These are phyloP conservation scores for Ophiostoma novo-ulmi DNA, from an alignment of 2,329 filamentous ascomycete species.

Conservation along the genomic window DNA sequence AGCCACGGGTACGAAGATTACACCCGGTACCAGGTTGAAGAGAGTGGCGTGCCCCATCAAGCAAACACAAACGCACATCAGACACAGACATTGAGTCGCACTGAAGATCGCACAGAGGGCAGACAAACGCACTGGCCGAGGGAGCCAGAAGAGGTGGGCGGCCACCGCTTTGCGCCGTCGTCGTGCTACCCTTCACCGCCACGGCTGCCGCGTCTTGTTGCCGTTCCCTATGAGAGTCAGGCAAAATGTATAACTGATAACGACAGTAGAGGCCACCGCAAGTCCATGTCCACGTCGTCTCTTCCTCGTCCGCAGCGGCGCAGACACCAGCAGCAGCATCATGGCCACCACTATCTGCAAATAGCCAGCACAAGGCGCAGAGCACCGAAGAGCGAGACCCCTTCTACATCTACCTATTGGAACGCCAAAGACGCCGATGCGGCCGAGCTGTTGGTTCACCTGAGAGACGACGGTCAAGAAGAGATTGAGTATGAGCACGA, in stretches of 20 bases:
- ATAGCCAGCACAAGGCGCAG: neutral
- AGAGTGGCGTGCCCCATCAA: neutral
- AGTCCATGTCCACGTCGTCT: neutral
- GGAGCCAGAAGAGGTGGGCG: neutral
- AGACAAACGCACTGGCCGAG: neutral
- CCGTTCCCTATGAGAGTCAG: neutral
- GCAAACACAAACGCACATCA: neutral
- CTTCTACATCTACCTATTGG: neutral
- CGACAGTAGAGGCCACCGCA: neutral
- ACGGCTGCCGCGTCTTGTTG: neutral
- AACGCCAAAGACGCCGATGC: constrained; percentile 19
- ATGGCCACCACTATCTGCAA: neutral
- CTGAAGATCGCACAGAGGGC: neutral
- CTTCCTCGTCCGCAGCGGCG: neutral
- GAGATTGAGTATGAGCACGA: too few relatives aligned
- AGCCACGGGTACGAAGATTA: neutral
- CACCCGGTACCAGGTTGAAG: neutral
- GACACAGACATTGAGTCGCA: neutral
- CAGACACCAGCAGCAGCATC: neutral
- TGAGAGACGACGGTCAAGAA: constrained; percentile 11
- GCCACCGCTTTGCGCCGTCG: neutral
- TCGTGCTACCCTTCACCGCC: constrained; percentile 22
- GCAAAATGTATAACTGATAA: neutral
- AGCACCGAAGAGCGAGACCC: neutral
- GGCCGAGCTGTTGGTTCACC: constrained; percentile 23